These are phyloP conservation scores for Calonectria crousiana DNA, from an alignment of 2,329 filamentous ascomycete species.

Conservation along the genomic window DNA sequence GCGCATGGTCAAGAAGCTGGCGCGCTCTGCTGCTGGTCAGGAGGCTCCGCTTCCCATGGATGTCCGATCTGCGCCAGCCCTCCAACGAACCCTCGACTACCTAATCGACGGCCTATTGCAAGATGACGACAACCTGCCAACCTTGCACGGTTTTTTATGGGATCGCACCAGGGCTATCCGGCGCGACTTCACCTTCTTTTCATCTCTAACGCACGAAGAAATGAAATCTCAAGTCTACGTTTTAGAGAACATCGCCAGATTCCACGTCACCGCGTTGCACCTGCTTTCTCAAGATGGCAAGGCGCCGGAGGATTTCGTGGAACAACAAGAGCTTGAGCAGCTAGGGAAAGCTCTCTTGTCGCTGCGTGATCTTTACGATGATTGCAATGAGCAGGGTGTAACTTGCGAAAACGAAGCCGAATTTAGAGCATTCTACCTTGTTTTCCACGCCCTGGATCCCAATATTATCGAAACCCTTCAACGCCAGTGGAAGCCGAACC, in stretches of 20 bases:
- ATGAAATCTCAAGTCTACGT: constrained; percentile 71
- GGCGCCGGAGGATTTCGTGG: constrained; percentile 70
- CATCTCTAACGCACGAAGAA: constrained; percentile 68
- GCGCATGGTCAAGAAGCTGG: constrained; percentile 76
- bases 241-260: constrained; percentile 74
- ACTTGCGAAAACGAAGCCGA: constrained; percentile 73
- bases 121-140: constrained; percentile 65
- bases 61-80: constrained; percentile 70
- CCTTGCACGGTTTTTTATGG: constrained; percentile 74
- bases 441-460: constrained; percentile 71
- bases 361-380: constrained; percentile 74
- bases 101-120: constrained; percentile 70
- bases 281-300: constrained; percentile 69
- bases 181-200: constrained; percentile 77
- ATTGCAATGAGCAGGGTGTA: constrained; percentile 70
- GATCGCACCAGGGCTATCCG: constrained; percentile 76
- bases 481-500: constrained; percentile 66
- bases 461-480: constrained; percentile 66
- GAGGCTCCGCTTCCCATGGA: constrained; percentile 77
- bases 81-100: constrained; percentile 73
- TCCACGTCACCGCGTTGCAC: constrained; percentile 75
- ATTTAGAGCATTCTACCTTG: constrained; percentile 74
- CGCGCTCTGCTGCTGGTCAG: constrained; percentile 76
- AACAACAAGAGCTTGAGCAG: constrained; percentile 77
- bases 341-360: constrained; percentile 75